Conservation (phyloP, 2,329 filamentous ascomycete species). For the Lizonia empirigonia region DNA sequence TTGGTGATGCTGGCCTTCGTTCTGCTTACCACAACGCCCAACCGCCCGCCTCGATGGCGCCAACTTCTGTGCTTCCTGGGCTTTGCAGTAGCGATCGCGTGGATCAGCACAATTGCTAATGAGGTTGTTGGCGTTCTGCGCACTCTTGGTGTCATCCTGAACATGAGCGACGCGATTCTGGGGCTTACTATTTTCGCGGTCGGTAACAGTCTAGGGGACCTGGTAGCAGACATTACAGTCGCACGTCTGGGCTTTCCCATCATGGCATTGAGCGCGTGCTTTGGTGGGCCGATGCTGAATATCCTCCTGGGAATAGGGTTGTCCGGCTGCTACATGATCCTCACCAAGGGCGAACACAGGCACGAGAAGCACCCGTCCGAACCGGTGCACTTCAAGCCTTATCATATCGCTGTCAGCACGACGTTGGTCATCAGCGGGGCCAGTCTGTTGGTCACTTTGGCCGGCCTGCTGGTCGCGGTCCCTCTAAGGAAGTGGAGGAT, state of each 20-base stretch:
- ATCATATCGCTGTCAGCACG: conserved; percentile 81
- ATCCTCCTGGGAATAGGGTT: conserved; percentile 95
- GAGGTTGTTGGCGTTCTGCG: conserved; percentile 97
- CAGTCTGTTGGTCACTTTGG: conserved; percentile 80
- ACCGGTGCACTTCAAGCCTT: conserved; percentile 72
- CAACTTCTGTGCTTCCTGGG: conserved; percentile 84
- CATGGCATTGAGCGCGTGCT: conserved; percentile 93
- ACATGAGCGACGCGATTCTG: conserved; percentile 92
- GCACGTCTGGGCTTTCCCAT: conserved; percentile 92
- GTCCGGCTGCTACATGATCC: conserved; percentile 84
- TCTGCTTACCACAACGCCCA: conserved; percentile 69
- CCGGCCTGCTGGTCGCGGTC: conserved; percentile 78
- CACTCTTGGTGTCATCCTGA: conserved; percentile 85
- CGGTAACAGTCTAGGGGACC: conserved; percentile 90
- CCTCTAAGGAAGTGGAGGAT: conserved; percentile 57
- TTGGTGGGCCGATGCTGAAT: conserved; percentile 98
- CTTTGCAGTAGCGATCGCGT: conserved; percentile 88
- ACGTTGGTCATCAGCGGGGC: conserved; percentile 84
- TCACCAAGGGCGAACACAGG: conserved; percentile 68
- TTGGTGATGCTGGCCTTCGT: conserved; percentile 69
- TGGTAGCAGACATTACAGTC: conserved; percentile 94
- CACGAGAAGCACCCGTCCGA: conserved; percentile 70
- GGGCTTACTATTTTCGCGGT: conserved; percentile 96
- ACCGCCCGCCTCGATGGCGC: conserved; percentile 73
- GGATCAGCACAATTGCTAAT: conserved; percentile 94